Conservation (phyloP, 257 asterid species). For the Sherardia arvensis region DNA sequence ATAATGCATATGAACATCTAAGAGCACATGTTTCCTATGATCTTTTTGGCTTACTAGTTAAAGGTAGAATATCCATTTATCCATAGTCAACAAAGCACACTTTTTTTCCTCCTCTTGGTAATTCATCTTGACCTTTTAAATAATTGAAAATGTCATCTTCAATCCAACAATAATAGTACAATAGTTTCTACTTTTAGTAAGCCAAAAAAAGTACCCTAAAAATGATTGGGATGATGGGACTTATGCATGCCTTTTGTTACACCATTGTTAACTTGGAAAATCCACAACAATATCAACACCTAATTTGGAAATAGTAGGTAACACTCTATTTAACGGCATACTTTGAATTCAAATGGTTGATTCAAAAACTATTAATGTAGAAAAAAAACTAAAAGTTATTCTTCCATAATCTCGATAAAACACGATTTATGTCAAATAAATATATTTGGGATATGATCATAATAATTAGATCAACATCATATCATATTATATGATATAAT, state of each 20-base stretch:
- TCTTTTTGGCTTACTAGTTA: neutral
- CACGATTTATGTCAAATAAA: no score
- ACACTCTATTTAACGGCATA: no score
- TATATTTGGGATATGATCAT: no score
- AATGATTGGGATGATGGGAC: constrained; percentile 8
- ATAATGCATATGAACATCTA: no score
- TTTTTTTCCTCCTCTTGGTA: neutral
- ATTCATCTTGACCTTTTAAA: neutral
- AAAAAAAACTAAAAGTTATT: no score
- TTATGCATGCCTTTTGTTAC: neutral
- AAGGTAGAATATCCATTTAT: neutral
- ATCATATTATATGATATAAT: no score
- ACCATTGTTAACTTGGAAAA: neutral
- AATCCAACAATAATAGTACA: neutral
- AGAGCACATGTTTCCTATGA: no score
- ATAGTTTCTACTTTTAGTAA: neutral
- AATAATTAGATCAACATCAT: no score
- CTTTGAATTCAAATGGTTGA: no score
- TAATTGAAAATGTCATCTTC: neutral
- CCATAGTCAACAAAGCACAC: neutral
- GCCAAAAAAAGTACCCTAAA: neutral
- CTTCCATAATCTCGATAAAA: no score
- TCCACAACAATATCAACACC: neutral
- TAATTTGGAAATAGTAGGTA: neutral
- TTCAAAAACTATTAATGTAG: no score